Conservation (phyloP, 441 rosid species). For the Corymbia citriodora region DNA sequence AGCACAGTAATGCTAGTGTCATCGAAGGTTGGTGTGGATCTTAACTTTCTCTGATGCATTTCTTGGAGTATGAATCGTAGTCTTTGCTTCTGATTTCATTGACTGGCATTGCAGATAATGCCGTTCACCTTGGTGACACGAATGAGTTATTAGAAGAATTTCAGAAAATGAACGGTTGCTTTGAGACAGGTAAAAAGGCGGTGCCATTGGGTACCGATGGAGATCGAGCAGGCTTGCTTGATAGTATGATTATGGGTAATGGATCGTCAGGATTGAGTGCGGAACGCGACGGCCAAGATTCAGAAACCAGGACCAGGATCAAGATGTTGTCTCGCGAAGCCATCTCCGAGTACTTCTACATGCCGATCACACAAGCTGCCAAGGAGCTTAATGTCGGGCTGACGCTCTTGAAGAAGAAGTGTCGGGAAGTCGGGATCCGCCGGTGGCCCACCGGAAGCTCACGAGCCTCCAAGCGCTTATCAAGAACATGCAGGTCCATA, state of each 20-base stretch:
- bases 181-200: background rate
- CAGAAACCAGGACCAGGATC: conserved; percentile 5
- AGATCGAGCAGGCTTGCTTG: background rate
- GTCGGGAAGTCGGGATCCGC: conserved; percentile 66
- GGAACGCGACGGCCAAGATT: background rate
- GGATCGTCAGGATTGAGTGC: background rate
- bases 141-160: background rate
- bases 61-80: background rate
- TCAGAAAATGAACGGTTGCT: background rate
- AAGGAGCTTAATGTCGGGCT: conserved; percentile 68
- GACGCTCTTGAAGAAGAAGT: conserved; percentile 73
- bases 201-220: background rate
- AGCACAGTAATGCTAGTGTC: background rate
- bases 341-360: conserved; percentile 51
- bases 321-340: conserved; percentile 24
- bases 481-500: conserved; percentile 44
- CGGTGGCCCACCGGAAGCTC: conserved; percentile 86
- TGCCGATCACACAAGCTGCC: conserved; percentile 74
- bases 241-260: background rate
- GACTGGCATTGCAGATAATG: background rate
- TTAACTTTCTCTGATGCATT: background rate
- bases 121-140: background rate
- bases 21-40: conserved; percentile 18
- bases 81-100: background rate
- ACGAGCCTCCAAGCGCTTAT: conserved; percentile 62